Percentiles rank a stretch among this genome's conserved stretches.
phyloP scores from a whole-genome alignment of 2,329 filamentous ascomycete species.

The Endoconidiophora polonica region DNA sequence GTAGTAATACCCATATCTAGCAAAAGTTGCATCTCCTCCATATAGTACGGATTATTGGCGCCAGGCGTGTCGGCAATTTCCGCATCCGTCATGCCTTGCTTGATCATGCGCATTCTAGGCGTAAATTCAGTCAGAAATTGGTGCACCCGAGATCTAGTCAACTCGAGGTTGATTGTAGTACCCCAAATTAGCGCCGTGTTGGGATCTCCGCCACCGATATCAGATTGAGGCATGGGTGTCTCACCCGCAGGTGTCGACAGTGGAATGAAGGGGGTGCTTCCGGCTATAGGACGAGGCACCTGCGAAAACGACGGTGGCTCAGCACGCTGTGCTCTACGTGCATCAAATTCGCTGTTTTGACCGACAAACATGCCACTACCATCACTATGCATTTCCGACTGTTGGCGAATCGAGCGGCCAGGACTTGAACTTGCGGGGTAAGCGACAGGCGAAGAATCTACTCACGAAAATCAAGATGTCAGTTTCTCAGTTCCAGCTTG shows the following conservation, averaged over 20 bases:
- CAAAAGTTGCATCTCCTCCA: slow-evolving; percentile 79
- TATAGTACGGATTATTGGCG: slow-evolving; percentile 66
- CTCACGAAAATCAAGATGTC: not conserved
- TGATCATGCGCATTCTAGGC: slow-evolving; percentile 83
- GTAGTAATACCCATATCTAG: slow-evolving; percentile 67
- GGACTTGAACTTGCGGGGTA: slow-evolving; percentile 86
- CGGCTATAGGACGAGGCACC: slow-evolving; percentile 23
- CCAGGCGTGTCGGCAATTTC: slow-evolving; percentile 54
- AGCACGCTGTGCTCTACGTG: slow-evolving; percentile 2
- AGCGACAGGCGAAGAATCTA: slow-evolving; percentile 83
- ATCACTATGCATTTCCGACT: slow-evolving; percentile 62
- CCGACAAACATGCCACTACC: slow-evolving; percentile 72
- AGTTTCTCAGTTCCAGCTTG: not conserved
- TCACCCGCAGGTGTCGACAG: slow-evolving; percentile 10
- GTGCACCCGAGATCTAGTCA: slow-evolving; percentile 53
- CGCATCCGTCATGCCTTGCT: slow-evolving; percentile 64
- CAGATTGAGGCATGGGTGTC: slow-evolving; percentile 39
- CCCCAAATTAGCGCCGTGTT: slow-evolving; percentile 56
- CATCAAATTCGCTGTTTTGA: slow-evolving; percentile 32
- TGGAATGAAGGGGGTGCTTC: slow-evolving; percentile 10
- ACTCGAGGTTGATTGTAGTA: slow-evolving; percentile 85
- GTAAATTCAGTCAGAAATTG: slow-evolving; percentile 88
- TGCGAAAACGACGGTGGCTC: slow-evolving; percentile 12
- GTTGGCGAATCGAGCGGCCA: slow-evolving; percentile 42
- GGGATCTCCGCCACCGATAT: not conserved